These are phyloP conservation scores for Oryza nivara DNA, from an alignment of 176 grass and related monocot species.

Conservation along the genomic window DNA sequence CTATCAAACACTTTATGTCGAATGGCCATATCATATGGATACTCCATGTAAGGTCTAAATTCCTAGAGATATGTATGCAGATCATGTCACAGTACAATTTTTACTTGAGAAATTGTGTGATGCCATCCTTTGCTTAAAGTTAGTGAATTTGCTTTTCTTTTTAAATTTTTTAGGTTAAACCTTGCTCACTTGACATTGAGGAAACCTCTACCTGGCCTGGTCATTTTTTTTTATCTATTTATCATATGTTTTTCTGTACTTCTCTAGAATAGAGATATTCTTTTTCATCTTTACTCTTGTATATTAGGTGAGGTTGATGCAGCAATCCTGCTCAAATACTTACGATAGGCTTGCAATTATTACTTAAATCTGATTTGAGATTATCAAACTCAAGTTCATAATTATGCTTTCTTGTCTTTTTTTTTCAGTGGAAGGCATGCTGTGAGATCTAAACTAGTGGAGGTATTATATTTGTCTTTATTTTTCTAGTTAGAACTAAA, in stretches of 20 bases:
- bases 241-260: not conserved
- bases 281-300: conserved; percentile 12
- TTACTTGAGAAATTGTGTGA: not conserved
- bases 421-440: conserved; percentile 92
- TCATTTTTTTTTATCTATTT: not conserved
- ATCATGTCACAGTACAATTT: not conserved
- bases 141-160: not conserved
- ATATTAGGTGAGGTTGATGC: conserved; percentile 22
- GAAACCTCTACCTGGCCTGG: not conserved
- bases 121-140: not conserved
- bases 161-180: conserved; percentile 14
- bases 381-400: not conserved
- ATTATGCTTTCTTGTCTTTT: conserved; percentile 40
- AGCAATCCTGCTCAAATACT: conserved; percentile 15
- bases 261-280: not conserved
- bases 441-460: conserved; percentile 78
- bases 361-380: conserved; percentile 29
- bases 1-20: conserved; percentile 20
- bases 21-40: not conserved
- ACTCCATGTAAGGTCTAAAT: not conserved
- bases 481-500: conserved; percentile 20
- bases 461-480: conserved; percentile 56
- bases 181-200: not conserved
- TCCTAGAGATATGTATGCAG: not conserved
- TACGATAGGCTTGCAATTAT: not conserved